phyloP scores from a whole-genome alignment of 2,329 filamentous ascomycete species.

The Aspergillus pseudoterreus region DNA sequence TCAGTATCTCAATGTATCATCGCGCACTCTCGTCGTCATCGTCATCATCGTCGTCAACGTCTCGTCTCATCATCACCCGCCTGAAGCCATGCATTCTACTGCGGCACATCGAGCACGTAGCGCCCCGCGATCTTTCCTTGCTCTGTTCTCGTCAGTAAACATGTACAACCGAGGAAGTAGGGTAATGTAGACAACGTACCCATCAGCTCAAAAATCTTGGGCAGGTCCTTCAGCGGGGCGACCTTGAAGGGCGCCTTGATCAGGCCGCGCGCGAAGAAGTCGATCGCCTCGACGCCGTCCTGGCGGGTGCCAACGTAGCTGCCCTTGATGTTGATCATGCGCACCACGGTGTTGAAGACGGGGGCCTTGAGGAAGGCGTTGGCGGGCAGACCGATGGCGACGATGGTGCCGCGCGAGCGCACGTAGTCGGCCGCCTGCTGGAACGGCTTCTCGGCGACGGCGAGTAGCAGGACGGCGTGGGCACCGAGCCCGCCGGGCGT shows the following conservation, averaged over 20 bases:
- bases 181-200: conserved; percentile 23
- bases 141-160: conserved; percentile 23
- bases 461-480: conserved; percentile 81
- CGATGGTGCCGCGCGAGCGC: conserved; percentile 73
- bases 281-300: conserved; percentile 82
- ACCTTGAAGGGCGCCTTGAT: conserved; percentile 87
- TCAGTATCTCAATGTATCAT: too few species aligned
- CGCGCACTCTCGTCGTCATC: too few species aligned
- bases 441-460: conserved; percentile 87
- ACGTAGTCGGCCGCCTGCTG: conserved; percentile 90
- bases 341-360: conserved; percentile 83
- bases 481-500: conserved; percentile 79
- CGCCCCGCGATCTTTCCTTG: conserved; percentile 41
- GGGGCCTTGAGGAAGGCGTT: conserved; percentile 75
- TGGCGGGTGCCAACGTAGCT: conserved; percentile 91
- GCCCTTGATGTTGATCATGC: conserved; percentile 90
- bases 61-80: not conserved
- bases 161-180: not conserved
- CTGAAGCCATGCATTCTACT: conserved; percentile 14
- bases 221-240: conserved; percentile 74
- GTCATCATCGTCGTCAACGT: not conserved
- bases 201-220: conserved; percentile 76
- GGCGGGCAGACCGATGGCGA: conserved; percentile 85
- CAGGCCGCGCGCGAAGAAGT: conserved; percentile 79
- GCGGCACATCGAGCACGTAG: conserved; percentile 44